phyloP scores from a whole-genome alignment of 257 asterid species.

The Coffea eugenioides region DNA sequence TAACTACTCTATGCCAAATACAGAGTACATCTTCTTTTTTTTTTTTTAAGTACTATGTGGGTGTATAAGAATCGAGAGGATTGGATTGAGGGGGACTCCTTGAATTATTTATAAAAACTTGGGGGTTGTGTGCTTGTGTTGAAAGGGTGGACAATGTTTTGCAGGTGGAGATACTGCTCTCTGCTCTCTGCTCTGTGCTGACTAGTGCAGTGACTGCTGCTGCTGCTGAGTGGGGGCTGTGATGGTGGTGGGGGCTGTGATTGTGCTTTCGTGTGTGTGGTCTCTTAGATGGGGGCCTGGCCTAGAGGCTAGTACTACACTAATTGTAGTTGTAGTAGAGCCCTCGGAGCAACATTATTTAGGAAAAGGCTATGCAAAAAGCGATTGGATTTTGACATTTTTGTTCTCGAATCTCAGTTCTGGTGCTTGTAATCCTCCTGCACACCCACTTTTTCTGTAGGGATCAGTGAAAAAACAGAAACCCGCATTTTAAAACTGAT shows the following conservation, averaged over 20 bases:
- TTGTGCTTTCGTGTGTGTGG: constrained; percentile 27
- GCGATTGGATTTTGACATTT: neutral
- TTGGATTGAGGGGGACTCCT: constrained; percentile 4
- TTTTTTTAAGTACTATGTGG: neutral
- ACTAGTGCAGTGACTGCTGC: constrained; percentile 1
- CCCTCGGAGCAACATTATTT: neutral
- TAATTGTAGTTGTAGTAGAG: neutral
- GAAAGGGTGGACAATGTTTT: constrained; percentile 5
- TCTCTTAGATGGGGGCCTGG: no score
- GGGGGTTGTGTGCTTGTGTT: neutral
- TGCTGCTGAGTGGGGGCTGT: constrained; percentile 5
- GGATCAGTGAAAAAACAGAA: no score
- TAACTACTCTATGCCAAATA: no score
- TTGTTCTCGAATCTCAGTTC: no score
- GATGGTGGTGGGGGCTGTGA: constrained; percentile 23
- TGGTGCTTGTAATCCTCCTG: no score
- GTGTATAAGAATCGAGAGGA: no score
- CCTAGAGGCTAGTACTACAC: no score
- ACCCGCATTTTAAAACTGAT: no score
- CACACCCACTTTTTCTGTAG: no score
- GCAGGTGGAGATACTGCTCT: constrained; percentile 21
- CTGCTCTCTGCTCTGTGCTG: constrained; percentile 7
- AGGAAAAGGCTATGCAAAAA: neutral
- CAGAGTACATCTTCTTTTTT: no score
- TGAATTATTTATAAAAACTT: neutral